These are phyloP conservation scores for Kwoniella dendrophila DNA, from an alignment of 768 basidiomycete species.

Conservation along the genomic window DNA sequence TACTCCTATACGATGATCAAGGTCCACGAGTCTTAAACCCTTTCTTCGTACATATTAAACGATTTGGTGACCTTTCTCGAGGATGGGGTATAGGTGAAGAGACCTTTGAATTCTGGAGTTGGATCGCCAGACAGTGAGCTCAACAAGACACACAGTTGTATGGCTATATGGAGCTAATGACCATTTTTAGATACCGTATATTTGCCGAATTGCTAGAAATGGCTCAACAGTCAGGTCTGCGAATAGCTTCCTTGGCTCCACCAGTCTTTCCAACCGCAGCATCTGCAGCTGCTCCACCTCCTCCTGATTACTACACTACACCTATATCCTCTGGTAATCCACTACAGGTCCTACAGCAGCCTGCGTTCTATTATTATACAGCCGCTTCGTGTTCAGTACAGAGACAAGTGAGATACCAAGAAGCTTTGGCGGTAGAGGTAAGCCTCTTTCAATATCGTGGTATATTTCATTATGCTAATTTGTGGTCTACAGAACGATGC, in stretches of 20 bases:
- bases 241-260: conserved; percentile 44
- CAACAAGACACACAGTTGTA: not conserved
- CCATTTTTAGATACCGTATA: conserved; percentile 69
- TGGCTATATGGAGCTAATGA: not conserved
- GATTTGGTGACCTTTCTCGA: conserved; percentile 78
- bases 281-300: conserved; percentile 46
- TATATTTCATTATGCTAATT: not conserved
- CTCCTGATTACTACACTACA: conserved; percentile 64
- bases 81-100: conserved; percentile 96
- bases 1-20: conserved; percentile 89
- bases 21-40: conserved; percentile 76
- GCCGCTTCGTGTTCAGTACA: conserved; percentile 83
- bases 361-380: conserved; percentile 89
- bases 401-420: conserved; percentile 69
- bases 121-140: conserved; percentile 86
- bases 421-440: conserved; percentile 66
- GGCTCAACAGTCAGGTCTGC: conserved; percentile 61
- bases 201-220: conserved; percentile 89
- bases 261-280: conserved; percentile 41
- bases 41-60: conserved; percentile 79
- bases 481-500: conserved; percentile 29
- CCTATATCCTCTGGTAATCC: conserved; percentile 75
- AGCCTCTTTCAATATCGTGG: conserved; percentile 23
- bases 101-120: conserved; percentile 97
- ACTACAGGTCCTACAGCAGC: conserved; percentile 78